Percentiles rank a stretch among this genome's conserved stretches.
phyloP scores from a whole-genome alignment of 2,329 filamentous ascomycete genomes.

The Colletotrichum brevisporum region DNA sequence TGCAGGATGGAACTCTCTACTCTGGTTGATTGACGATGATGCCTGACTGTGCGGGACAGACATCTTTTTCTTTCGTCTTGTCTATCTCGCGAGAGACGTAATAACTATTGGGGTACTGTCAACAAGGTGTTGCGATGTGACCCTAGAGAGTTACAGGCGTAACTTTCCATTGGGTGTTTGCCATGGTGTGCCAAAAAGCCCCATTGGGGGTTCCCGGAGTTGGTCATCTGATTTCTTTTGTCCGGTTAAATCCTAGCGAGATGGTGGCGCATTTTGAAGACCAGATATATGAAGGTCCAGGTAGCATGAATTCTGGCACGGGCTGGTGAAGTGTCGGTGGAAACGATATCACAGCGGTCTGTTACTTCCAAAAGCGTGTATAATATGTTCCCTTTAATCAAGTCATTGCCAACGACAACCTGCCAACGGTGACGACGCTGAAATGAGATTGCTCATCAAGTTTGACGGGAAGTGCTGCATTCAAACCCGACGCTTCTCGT shows the following conservation, averaged over 20 bases:
- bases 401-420: no score
- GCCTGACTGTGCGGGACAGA: background rate
- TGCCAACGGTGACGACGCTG: no score
- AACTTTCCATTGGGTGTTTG: background rate
- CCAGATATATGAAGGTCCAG: slow-evolving; percentile 25
- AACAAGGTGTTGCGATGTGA: background rate
- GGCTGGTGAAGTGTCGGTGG: background rate
- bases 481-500: no score
- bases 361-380: background rate
- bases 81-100: no score
- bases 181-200: background rate
- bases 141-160: background rate
- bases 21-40: slow-evolving; percentile 20
- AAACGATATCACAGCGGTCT: slow-evolving; percentile 2
- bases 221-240: background rate
- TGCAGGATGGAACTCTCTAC: slow-evolving; percentile 37
- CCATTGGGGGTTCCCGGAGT: no score
- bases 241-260: slow-evolving; percentile 28
- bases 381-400: background rate
- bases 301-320: slow-evolving; percentile 2
- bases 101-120: no score
- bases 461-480: no score
- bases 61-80: no score
- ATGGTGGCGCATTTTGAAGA: slow-evolving; percentile 32
- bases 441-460: no score